Conservation (phyloP, 345 rosid species). For the Erysimum cheiranthoides region DNA sequence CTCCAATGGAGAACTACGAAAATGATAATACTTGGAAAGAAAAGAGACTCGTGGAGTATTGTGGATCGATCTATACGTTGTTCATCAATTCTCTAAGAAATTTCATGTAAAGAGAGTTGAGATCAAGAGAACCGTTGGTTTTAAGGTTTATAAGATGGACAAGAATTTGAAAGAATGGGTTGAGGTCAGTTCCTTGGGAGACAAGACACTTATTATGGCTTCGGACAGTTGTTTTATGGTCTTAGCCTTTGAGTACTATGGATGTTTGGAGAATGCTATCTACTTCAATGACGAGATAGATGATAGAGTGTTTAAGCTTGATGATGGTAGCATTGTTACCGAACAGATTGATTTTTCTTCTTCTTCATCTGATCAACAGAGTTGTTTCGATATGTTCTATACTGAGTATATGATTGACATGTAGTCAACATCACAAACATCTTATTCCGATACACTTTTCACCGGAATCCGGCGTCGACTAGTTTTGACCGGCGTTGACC, state of each 20-base stretch:
- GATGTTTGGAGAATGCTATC: slow-evolving; percentile 9
- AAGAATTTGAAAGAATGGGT: neutral
- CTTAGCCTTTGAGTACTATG: neutral
- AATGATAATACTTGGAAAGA: neutral
- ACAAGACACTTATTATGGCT: slow-evolving; percentile 8
- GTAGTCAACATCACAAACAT: too few species aligned
- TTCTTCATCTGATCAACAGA: too few species aligned
- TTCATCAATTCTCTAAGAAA: neutral
- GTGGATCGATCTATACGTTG: slow-evolving; percentile 3
- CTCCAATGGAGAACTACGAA: neutral
- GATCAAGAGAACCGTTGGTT: neutral
- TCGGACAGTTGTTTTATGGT: slow-evolving; percentile 1
- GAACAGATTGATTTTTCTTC: too few species aligned
- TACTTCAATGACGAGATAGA: slow-evolving; percentile 5
- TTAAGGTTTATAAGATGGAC: slow-evolving; percentile 10
- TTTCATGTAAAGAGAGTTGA: rapidly evolving
- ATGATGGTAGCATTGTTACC: too few species aligned
- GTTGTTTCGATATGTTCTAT: too few species aligned
- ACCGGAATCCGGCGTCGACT: too few species aligned
- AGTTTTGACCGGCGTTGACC: too few species aligned
- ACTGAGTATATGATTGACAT: too few species aligned
- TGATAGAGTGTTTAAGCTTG: too few species aligned
- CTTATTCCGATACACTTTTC: too few species aligned
- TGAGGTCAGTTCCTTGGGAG: slow-evolving; percentile 4
- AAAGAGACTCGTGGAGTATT: slow-evolving; percentile 20